phyloP scores from a whole-genome alignment of 371 early-diverging fungal species.

The Syncephalis fuscata region DNA sequence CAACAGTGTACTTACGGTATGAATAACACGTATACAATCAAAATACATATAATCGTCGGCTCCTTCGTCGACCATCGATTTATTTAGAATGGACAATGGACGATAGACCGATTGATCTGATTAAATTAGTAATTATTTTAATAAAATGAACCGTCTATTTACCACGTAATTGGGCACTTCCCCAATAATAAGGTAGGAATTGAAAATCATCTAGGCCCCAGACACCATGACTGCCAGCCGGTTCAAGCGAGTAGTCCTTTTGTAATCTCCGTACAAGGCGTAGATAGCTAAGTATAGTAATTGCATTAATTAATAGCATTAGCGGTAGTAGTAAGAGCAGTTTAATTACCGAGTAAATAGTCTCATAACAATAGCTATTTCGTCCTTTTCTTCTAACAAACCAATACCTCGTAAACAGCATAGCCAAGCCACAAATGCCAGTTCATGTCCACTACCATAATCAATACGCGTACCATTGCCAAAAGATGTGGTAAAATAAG shows the following conservation, averaged over 20 bases:
- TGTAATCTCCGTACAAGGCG: slow-evolving; percentile 71
- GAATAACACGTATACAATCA: slow-evolving; percentile 67
- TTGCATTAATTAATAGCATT: not conserved
- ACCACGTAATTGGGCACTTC: slow-evolving; percentile 69
- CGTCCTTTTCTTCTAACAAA: slow-evolving; percentile 35
- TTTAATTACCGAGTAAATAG: slow-evolving; percentile 38
- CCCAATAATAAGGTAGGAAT: slow-evolving; percentile 93
- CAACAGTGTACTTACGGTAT: slow-evolving; percentile 21
- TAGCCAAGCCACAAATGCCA: slow-evolving; percentile 87
- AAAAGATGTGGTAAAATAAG: slow-evolving; percentile 74
- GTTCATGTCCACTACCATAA: slow-evolving; percentile 99
- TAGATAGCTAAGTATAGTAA: slow-evolving; percentile 41
- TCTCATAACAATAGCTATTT: slow-evolving; percentile 47
- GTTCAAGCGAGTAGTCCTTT: slow-evolving; percentile 82
- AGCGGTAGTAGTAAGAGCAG: not conserved
- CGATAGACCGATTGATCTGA: slow-evolving; percentile 35
- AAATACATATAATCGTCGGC: slow-evolving; percentile 76
- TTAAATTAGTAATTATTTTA: not conserved
- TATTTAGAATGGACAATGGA: slow-evolving; percentile 55
- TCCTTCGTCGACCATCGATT: slow-evolving; percentile 44
- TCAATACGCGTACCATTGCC: slow-evolving; percentile 93
- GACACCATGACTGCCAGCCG: slow-evolving; percentile 97
- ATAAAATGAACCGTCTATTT: not conserved
- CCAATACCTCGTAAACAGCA: slow-evolving; percentile 53
- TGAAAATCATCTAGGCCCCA: slow-evolving; percentile 99